phyloP scores from a whole-genome alignment of 140 eudicot species.

The Flaveria floridana region DNA sequence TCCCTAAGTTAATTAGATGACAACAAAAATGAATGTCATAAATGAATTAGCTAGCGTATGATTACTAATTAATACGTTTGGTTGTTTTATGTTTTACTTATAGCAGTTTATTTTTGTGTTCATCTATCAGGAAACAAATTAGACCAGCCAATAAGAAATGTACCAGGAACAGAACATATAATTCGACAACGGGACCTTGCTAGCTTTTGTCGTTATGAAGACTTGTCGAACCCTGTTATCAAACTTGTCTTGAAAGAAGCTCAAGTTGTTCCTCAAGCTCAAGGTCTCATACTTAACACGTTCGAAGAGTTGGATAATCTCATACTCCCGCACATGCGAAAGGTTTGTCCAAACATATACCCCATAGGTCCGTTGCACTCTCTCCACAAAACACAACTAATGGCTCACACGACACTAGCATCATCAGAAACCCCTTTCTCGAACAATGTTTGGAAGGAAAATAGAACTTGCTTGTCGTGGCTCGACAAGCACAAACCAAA shows the following conservation, averaged over 20 bases:
- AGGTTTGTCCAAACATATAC: conserved; percentile 49
- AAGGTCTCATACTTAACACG: conserved; percentile 68
- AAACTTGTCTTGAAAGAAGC: conserved; percentile 34
- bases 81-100: neutral
- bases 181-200: conserved; percentile 58
- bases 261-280: conserved; percentile 35
- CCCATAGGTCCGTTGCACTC: conserved; percentile 68
- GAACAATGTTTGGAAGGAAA: conserved; percentile 53
- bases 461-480: conserved; percentile 47
- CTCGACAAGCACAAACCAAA: conserved; percentile 44
- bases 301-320: conserved; percentile 56
- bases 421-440: conserved; percentile 19
- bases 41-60: too few relatives aligned
- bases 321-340: conserved; percentile 42
- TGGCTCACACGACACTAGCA: neutral
- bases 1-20: too few relatives aligned
- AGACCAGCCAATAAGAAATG: conserved; percentile 36
- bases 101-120: neutral
- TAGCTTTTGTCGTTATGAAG: conserved; percentile 33
- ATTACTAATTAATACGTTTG: too few relatives aligned
- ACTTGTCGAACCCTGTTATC: conserved; percentile 16
- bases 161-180: conserved; percentile 42
- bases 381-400: conserved; percentile 35
- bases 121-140: conserved; percentile 32
- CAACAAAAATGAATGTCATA: too few relatives aligned